These are phyloP conservation scores for Xylaria sp. DNA, from an alignment of 2,329 filamentous ascomycete species.

Conservation along the genomic window DNA sequence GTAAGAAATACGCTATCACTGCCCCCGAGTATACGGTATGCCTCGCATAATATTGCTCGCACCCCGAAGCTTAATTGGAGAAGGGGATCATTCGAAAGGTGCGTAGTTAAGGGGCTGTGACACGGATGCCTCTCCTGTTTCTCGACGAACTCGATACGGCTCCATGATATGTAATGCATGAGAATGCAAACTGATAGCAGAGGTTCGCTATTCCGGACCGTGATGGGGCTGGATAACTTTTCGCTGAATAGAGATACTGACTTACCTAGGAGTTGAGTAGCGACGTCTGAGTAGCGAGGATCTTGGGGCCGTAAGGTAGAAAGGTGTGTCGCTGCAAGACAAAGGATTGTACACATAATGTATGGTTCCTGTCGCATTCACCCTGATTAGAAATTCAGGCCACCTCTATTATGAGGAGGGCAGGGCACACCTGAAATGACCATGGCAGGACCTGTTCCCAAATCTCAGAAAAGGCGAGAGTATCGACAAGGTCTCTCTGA, in stretches of 20 bases:
- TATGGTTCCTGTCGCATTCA: not conserved
- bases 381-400: not conserved
- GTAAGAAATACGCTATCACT: constrained; percentile 25
- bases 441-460: constrained; percentile 25
- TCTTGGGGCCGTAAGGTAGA: not conserved
- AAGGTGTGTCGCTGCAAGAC: not conserved
- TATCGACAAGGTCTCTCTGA: constrained; percentile 17
- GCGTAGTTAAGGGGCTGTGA: not conserved
- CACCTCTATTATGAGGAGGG: not conserved
- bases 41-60: constrained; percentile 8
- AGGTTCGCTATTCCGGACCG: constrained; percentile 13
- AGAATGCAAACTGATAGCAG: constrained; percentile 20
- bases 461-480: constrained; percentile 22
- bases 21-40: constrained; percentile 12
- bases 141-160: constrained; percentile 11
- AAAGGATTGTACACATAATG: constrained; percentile 2
- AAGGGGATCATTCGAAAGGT: constrained; percentile 22
- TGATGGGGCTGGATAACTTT: not conserved
- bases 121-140: not conserved
- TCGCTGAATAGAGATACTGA: not conserved
- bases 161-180: constrained; percentile 30
- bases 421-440: constrained; percentile 26
- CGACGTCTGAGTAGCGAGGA: not conserved
- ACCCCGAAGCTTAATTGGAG: constrained; percentile 28
- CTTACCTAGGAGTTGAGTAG: not conserved